These are phyloP conservation scores for Rhizopogon vulgaris DNA, from an alignment of 768 basidiomycete genomes.

Conservation along the genomic window DNA sequence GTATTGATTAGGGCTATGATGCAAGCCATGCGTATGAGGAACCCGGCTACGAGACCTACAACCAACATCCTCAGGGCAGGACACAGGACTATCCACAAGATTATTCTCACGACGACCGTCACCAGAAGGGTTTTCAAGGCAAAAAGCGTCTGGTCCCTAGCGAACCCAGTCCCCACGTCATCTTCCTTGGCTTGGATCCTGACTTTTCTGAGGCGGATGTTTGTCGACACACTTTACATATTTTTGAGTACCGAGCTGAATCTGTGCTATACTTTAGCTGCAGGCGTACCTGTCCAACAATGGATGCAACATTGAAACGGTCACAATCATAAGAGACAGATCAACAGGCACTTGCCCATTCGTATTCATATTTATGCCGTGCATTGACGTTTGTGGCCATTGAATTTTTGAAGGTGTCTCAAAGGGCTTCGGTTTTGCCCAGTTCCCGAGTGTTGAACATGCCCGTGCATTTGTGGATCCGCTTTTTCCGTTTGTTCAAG, in stretches of 20 bases:
- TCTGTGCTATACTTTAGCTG: slow-evolving; percentile 56
- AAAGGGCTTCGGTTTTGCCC: slow-evolving; percentile 96
- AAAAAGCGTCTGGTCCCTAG: slow-evolving; percentile 82
- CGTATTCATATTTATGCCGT: slow-evolving; percentile 53
- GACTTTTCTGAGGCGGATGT: slow-evolving; percentile 94
- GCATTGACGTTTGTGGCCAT: slow-evolving; percentile 69
- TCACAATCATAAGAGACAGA: slow-evolving; percentile 95
- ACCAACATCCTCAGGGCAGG: slow-evolving; percentile 23
- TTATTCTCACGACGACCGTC: slow-evolving; percentile 42
- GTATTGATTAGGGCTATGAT: slow-evolving; percentile 43
- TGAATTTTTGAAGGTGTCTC: slow-evolving; percentile 81
- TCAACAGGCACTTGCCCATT: slow-evolving; percentile 82
- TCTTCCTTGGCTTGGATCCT: slow-evolving; percentile 89
- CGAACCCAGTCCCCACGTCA: slow-evolving; percentile 87
- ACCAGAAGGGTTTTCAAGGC: slow-evolving; percentile 32
- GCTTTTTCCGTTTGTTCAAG: slow-evolving; percentile 84
- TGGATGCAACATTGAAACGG: slow-evolving; percentile 74
- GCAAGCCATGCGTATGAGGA: slow-evolving; percentile 44
- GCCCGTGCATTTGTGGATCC: slow-evolving; percentile 90
- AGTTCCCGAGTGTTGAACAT: slow-evolving; percentile 80
- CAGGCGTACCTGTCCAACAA: slow-evolving; percentile 69
- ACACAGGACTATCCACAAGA: slow-evolving; percentile 36
- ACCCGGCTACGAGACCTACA: slow-evolving; percentile 28
- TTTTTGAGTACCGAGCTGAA: slow-evolving; percentile 28
- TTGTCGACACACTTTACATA: slow-evolving; percentile 36